Evolutionary conservation across 768 basidiomycete species (phyloP).

Genomic region (Leccinellum albellum): DNA sequence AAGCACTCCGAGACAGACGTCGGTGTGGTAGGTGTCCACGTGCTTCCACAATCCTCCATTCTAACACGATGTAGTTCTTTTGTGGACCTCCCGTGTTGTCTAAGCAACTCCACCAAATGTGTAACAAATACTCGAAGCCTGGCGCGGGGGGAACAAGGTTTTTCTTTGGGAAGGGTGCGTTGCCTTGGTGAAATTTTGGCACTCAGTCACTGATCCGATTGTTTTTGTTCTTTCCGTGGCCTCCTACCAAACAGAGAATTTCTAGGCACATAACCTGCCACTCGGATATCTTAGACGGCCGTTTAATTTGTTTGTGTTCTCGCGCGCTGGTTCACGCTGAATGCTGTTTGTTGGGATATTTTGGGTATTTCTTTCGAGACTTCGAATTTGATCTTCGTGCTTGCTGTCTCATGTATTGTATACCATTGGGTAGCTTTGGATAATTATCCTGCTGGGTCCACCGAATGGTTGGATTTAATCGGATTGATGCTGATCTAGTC

Average conservation of each 20-base stretch:
- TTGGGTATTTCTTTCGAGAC: not conserved
- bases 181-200: not conserved
- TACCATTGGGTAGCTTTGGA: not conserved
- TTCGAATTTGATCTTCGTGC: not conserved
- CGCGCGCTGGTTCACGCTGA: slow-evolving; percentile 2
- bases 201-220: not conserved
- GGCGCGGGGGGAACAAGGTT: slow-evolving; percentile 72
- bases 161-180: slow-evolving; percentile 85
- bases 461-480: not conserved
- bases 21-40: slow-evolving; percentile 57
- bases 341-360: not conserved
- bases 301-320: not conserved
- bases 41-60: not conserved
- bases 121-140: slow-evolving; percentile 80
- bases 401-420: not conserved
- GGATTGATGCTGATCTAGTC: not conserved
- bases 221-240: not conserved
- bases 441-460: not conserved
- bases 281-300: not conserved
- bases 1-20: slow-evolving; percentile 88
- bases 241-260: slow-evolving; percentile 18
- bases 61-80: slow-evolving; percentile 53
- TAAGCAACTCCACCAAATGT: slow-evolving; percentile 68
- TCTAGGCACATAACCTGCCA: slow-evolving; percentile 5
- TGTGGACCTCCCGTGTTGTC: slow-evolving; percentile 79